Conservation (phyloP, 2,329 filamentous ascomycete genomes). For the Pseudocercospora eumusae region DNA sequence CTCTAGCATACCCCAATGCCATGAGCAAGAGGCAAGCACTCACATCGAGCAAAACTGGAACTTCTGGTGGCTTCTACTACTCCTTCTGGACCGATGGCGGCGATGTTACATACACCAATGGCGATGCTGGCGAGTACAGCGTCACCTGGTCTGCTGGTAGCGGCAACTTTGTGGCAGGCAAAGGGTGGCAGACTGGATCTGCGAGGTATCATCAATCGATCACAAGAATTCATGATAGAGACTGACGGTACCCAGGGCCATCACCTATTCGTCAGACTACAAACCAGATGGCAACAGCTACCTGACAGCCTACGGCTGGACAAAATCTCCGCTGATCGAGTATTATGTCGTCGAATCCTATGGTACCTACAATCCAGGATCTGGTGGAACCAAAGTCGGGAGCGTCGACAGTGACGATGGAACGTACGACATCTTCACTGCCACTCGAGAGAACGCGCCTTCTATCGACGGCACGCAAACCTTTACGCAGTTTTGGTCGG, state of each 20-base stretch:
- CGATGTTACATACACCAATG: constrained; percentile 58
- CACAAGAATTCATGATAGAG: background rate
- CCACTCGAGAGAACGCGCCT: constrained; percentile 49
- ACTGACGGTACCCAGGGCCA: constrained; percentile 19
- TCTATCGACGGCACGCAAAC: constrained; percentile 56
- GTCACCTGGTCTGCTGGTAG: constrained; percentile 48
- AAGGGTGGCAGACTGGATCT: constrained; percentile 52
- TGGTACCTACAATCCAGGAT: constrained; percentile 50
- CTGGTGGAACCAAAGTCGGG: constrained; percentile 52
- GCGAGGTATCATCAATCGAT: constrained; percentile 3
- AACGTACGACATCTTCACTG: constrained; percentile 55
- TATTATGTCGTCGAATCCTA: constrained; percentile 61
- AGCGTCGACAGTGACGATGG: constrained; percentile 55
- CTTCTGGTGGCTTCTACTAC: constrained; percentile 60
- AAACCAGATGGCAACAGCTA: constrained; percentile 47
- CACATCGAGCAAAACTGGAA: constrained; percentile 52
- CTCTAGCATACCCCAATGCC: background rate
- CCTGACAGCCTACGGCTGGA: constrained; percentile 61
- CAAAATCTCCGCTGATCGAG: constrained; percentile 54
- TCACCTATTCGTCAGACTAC: constrained; percentile 28
- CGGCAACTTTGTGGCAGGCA: constrained; percentile 59
- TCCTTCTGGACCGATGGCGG: constrained; percentile 61
- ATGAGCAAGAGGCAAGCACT: constrained; percentile 17
- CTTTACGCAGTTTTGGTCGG: constrained; percentile 56
- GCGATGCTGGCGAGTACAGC: constrained; percentile 50